Base-by-base conservation (phyloP, 2,329 filamentous ascomycete species). In the Fusarium decemcellulare region DNA sequence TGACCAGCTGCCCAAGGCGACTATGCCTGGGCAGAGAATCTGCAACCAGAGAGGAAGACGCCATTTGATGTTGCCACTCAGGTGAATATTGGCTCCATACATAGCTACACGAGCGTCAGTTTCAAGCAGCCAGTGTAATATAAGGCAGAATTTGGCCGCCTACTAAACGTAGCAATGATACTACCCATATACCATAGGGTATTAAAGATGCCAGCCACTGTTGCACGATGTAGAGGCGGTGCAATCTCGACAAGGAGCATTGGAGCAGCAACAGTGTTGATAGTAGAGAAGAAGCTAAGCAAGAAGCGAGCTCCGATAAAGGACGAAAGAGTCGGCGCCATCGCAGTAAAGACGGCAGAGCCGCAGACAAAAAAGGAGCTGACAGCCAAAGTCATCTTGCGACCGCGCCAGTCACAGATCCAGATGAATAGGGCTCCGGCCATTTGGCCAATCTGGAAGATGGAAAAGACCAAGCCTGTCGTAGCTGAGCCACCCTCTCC, bases 171-270 rank as follows among this genome's bases (percentile, higher is more conserved):
- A 11, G 61, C 61, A 8, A 63, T 65, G 5, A 71, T 64, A 9
- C 65, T 46, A 48, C 72, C 87, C 8, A 83, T 73, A 27, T 81
- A 81, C 68, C 80, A 83, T 44, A 82, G 77, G 2, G 81, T 82
- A 48, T 82, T 83, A 63, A 81, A 82, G 30, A 87, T 80, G n/a
- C 87, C 89, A 0, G 88, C 89, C 18, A 90, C 79, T 3, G 88
- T 82, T 27, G 85, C 88, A 54, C 89, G 84, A 70, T 87, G 87
- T 3, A 83, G 80, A 1, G 89, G 88, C 61, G 90, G 89, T 0
- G 87, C 82, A 56, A 89, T 86, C 73, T 91, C 89, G 18, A 88
- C 86, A 10, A 89, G 83, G 68, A 89, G 90, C 9, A 88, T 83
- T 0, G 89, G 88, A 0, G 87, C 88, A 1, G 88, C 86, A 32